A percentile compares a stretch with the other conserved stretches of the same genome.
Conservation (phyloP, 176 grass and related monocot genomes). For the Elymus sibiricus region DNA sequence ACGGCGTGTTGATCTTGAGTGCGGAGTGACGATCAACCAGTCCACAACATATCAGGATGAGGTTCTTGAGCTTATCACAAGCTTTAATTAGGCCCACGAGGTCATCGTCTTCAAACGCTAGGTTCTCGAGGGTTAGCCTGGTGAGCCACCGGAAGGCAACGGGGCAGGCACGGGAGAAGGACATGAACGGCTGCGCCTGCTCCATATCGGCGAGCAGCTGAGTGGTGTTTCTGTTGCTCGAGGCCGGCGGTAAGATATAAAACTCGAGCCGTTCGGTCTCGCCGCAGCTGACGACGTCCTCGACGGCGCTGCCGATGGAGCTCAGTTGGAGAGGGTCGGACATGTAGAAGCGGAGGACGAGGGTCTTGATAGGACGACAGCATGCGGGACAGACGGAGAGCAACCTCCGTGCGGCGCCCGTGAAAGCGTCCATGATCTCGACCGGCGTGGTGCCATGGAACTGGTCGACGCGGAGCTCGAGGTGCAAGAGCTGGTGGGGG, state of each 20-base stretch:
- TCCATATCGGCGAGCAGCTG: background rate
- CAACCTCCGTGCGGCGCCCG: too few relatives aligned
- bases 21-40: background rate
- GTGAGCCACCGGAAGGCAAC: background rate
- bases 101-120: background rate
- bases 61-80: background rate
- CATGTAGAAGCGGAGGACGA: background rate
- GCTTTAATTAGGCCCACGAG: background rate
- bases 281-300: background rate
- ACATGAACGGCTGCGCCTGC: background rate
- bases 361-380: background rate
- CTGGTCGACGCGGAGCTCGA: background rate
- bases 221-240: too few relatives aligned
- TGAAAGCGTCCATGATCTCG: background rate
- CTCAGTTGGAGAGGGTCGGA: background rate
- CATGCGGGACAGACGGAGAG: too few relatives aligned
- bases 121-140: background rate
- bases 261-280: too few relatives aligned
- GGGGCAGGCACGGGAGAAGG: background rate
- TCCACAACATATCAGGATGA: accelerated
- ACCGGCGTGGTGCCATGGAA: background rate
- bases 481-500: background rate
- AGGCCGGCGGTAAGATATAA: too few relatives aligned
- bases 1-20: background rate
- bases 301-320: background rate